Percentiles rank a stretch among this genome's conserved stretches.
phyloP scores from a whole-genome alignment of 2,329 filamentous ascomycete species.

The Penicillium olsonii region DNA sequence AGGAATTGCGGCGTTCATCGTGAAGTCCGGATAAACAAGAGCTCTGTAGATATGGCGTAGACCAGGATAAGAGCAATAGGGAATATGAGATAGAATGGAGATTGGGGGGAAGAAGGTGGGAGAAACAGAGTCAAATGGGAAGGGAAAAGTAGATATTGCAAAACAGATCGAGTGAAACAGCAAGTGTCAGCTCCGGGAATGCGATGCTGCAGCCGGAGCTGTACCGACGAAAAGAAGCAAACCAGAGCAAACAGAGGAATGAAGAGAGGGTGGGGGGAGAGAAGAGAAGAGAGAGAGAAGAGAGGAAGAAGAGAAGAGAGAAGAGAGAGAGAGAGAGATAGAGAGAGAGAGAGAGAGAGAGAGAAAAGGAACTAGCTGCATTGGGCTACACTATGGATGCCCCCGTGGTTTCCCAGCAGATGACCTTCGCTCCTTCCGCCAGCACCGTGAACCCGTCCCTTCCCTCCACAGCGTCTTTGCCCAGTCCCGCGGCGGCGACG shows the following conservation, averaged over 20 bases:
- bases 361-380: background rate
- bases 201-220: background rate
- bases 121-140: background rate
- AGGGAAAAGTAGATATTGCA: too few relatives aligned
- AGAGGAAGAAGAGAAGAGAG: background rate
- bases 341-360: background rate
- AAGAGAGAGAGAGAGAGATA: background rate
- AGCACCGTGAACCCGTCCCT: constrained; percentile 44
- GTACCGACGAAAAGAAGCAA: background rate
- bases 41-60: too few relatives aligned
- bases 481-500: constrained; percentile 35
- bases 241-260: background rate
- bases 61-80: too few relatives aligned
- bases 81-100: too few relatives aligned
- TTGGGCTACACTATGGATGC: background rate
- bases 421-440: constrained; percentile 10
- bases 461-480: constrained; percentile 40
- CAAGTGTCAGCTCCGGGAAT: too few relatives aligned
- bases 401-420: background rate
- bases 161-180: too few relatives aligned
- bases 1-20: background rate
- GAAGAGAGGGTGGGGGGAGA: background rate
- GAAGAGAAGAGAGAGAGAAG: background rate
- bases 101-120: background rate
- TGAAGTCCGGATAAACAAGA: background rate